These are phyloP conservation scores for Populus simonii DNA, from an alignment of 345 rosid species.

Conservation along the genomic window DNA sequence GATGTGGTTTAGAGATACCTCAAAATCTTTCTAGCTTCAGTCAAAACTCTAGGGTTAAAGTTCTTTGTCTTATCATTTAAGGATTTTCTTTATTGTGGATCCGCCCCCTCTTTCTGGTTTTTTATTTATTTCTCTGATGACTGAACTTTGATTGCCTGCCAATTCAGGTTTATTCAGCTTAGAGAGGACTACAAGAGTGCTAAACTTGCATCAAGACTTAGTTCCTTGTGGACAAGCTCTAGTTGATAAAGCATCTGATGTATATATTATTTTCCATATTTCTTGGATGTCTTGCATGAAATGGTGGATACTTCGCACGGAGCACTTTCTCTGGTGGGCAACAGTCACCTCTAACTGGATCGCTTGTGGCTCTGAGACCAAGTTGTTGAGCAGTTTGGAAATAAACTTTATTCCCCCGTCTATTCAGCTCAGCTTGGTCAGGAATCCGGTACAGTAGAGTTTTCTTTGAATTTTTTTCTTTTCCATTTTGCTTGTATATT, in stretches of 20 bases:
- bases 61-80: background rate
- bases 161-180: conserved; percentile 82
- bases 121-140: background rate
- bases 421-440: background rate
- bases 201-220: conserved; percentile 79
- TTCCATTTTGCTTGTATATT: conserved; percentile 14
- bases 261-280: background rate
- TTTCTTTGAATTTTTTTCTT: background rate
- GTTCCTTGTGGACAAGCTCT: conserved; percentile 77
- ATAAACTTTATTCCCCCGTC: background rate
- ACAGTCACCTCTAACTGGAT: conserved; percentile 6
- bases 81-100: background rate
- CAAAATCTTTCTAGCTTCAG: background rate
- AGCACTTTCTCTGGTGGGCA: background rate
- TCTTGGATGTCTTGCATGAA: conserved; percentile 3
- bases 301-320: background rate
- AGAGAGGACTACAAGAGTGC: conserved; percentile 96
- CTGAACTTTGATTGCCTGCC: background rate
- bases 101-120: background rate
- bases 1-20: background rate
- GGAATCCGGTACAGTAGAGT: conserved; percentile 4
- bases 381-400: conserved; percentile 7
- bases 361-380: conserved; percentile 9
- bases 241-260: conserved; percentile 33
- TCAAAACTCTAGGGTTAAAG: background rate